A percentile compares a stretch with the other conserved stretches of the same genome.
Evolutionary conservation across 352 stramenopile species (phyloP).

Genomic region (Blastocystis sp.): DNA sequence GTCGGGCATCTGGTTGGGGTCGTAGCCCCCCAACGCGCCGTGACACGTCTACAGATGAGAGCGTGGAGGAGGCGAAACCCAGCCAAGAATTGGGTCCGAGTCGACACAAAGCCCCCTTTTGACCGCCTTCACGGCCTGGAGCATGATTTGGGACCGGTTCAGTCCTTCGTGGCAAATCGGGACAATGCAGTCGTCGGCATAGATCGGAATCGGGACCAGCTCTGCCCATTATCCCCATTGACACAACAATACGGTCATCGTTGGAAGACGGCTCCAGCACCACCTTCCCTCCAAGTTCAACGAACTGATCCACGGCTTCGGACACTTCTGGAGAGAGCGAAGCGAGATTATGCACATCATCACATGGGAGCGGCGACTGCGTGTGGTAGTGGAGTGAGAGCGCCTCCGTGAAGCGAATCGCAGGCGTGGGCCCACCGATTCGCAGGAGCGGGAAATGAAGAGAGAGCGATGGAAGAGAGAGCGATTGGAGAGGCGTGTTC

Average conservation of each 20-base stretch:
- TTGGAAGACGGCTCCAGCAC: background rate
- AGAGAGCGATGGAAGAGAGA: background rate
- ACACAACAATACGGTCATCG: background rate
- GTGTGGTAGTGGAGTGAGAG: background rate
- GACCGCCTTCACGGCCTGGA: background rate
- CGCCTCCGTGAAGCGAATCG: background rate
- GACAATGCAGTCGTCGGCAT: background rate
- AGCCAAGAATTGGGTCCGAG: background rate
- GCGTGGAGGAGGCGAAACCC: background rate
- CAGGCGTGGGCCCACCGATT: background rate
- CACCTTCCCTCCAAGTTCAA: background rate
- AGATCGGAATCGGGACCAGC: background rate
- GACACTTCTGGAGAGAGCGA: too few relatives aligned
- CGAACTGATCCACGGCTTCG: background rate
- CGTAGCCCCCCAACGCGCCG: background rate
- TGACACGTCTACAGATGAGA: slow-evolving; percentile 19
- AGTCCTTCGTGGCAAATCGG: slow-evolving; percentile 41
- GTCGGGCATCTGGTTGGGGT: background rate
- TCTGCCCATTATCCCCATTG: background rate
- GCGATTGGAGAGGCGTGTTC: background rate
- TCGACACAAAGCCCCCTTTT: background rate
- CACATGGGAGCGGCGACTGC: too few relatives aligned
- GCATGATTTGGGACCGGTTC: slow-evolving; percentile 39
- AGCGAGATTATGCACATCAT: too few relatives aligned
- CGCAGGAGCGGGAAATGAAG: background rate